phyloP scores from a whole-genome alignment of 163 green algal species.

The Scenedesmus sp. region DNA sequence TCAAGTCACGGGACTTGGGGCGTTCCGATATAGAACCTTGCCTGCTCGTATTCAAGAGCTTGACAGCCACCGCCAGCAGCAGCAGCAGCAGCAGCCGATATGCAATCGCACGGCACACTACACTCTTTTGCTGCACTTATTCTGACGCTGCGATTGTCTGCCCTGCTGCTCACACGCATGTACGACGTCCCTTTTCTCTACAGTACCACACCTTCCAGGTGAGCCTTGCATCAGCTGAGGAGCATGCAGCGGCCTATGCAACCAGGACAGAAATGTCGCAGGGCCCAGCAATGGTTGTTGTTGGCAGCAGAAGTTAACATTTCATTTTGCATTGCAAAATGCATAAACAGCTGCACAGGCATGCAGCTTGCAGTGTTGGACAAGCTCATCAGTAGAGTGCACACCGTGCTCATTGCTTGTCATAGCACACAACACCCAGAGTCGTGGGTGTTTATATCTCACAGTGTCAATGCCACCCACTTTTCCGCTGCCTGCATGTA shows the following conservation, averaged over 20 bases:
- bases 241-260: neutral
- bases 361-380: too few species aligned
- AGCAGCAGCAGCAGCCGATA: neutral
- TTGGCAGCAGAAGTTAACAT: too few species aligned
- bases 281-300: too few species aligned
- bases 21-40: neutral
- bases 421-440: too few species aligned
- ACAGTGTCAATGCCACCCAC: too few species aligned
- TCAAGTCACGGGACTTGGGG: neutral
- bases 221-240: neutral
- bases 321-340: too few species aligned
- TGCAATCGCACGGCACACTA: neutral
- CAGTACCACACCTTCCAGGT: conserved; percentile 11
- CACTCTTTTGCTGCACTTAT: neutral
- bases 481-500: neutral
- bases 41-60: neutral
- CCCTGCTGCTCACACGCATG: neutral
- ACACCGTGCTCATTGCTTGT: neutral
- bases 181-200: neutral
- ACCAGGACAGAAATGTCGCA: too few species aligned
- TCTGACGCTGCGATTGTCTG: neutral
- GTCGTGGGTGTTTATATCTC: too few species aligned
- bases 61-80: neutral
- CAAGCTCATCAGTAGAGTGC: neutral
- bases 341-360: too few species aligned